Evolutionary conservation across 2,329 filamentous ascomycete genomes (phyloP).

Genomic region (Zymoseptoria brevis): DNA sequence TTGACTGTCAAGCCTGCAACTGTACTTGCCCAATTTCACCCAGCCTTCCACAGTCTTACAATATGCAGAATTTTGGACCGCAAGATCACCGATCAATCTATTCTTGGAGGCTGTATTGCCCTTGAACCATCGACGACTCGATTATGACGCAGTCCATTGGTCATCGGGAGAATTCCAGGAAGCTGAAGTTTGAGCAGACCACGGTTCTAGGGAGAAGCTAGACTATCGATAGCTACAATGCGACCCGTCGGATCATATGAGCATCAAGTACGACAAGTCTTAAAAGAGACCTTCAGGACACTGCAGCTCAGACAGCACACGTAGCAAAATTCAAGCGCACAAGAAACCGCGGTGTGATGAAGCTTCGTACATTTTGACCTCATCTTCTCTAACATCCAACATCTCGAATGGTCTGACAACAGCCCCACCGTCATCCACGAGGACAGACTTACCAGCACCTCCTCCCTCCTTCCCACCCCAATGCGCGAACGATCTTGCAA

Average conservation of each 20-base stretch:
- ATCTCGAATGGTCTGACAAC: not conserved
- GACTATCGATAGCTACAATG: not conserved
- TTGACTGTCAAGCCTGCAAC: no score
- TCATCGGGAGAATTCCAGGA: not conserved
- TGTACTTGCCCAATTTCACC: not conserved
- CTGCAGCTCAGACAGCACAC: not conserved
- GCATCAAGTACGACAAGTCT: not conserved
- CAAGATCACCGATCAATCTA: not conserved
- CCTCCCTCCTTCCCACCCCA: no score
- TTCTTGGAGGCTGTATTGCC: no score
- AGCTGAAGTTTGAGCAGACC: not conserved
- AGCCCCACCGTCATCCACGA: not conserved
- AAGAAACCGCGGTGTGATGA: not conserved
- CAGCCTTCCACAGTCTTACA: not conserved
- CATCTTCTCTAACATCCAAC: not conserved
- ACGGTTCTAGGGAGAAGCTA: not conserved
- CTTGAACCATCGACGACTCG: no score
- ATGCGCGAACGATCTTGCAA: not conserved
- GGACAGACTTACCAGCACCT: not conserved
- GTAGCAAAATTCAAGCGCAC: not conserved
- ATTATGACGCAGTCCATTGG: not conserved
- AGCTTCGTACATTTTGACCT: not conserved
- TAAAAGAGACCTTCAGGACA: not conserved
- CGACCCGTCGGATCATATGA: not conserved
- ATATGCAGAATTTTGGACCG: not conserved